Base-by-base conservation (phyloP, 805 yeast species). In the Sungouiella blattae region DNA sequence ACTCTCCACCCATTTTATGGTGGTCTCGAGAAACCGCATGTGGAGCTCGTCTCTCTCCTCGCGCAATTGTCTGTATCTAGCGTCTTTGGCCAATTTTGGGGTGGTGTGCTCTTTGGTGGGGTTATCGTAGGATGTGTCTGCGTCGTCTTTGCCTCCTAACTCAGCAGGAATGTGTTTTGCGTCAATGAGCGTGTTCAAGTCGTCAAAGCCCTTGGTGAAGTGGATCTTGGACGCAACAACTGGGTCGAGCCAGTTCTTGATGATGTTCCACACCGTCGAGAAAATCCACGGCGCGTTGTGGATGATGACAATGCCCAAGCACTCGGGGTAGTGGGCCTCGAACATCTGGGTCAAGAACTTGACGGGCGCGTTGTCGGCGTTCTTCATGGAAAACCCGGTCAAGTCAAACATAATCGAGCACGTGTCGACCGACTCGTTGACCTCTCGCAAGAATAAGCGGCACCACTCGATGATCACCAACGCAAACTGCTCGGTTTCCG, bases 211-310 rank as follows among this genome's bases (percentile, higher is more conserved):
- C 53, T 84, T 83, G 16, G 96, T 85, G 63, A 91, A 93, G 28
- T 77, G 75, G 50, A 93, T 87, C 62, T 91, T 91, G 17, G 91
- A 73, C 0, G 96, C 95, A 36, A 91, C 97, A 16, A 87, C 96
- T 3, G 98, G 98, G 57, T 93, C 98, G 38, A 91, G 69, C 98
- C 97, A 91, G 50, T 82, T 80, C 60, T 87, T 87, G 50, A 93
- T 79, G 48, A 91, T 77, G 48, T 81, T 83, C 98, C 98, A 93
- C 40, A 91, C 86, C 16, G 96, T 91, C 33, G 85, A 78, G 66
- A 93, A 93, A 36, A 93, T 78, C 98, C 97, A 88, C 18, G 98
- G 98, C 0, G 98, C 97, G 50, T 85, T 84, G 65, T 87, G 95
- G 41, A 93, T 83, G 47, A 87, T 74, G 35, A 93, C 66, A 37